phyloP scores from a whole-genome alignment of 352 stramenopile species.

The Albugo laibachii region DNA sequence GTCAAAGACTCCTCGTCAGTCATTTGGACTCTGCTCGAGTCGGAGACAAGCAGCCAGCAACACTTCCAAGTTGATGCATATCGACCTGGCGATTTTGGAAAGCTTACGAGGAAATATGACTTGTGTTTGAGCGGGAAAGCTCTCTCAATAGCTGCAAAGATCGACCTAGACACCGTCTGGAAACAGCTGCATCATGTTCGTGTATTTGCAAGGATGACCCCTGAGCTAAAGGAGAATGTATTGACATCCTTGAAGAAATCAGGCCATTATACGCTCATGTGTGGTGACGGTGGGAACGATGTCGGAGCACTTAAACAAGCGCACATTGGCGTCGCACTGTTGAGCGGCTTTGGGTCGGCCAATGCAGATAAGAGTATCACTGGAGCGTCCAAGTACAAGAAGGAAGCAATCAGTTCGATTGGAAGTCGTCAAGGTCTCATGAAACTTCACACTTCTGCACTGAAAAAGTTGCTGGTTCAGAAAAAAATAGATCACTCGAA shows the following conservation, averaged over 20 bases:
- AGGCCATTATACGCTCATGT: slow-evolving; percentile 92
- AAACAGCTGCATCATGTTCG: slow-evolving; percentile 53
- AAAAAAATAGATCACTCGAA: slow-evolving; percentile 39
- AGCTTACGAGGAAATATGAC: slow-evolving; percentile 62
- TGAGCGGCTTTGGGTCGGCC: slow-evolving; percentile 64
- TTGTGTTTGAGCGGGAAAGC: slow-evolving; percentile 72
- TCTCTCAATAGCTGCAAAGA: slow-evolving; percentile 39
- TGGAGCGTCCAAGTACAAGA: slow-evolving; percentile 54
- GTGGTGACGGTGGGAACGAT: slow-evolving; percentile 97
- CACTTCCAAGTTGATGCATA: slow-evolving; percentile 29
- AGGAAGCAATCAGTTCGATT: slow-evolving; percentile 19
- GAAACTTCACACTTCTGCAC: slow-evolving; percentile 69
- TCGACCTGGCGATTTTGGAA: slow-evolving; percentile 29
- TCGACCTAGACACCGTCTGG: slow-evolving; percentile 63
- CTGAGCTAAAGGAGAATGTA: slow-evolving; percentile 92
- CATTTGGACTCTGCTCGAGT: slow-evolving; percentile 65
- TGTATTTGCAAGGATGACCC: slow-evolving; percentile 94
- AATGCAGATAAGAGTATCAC: slow-evolving; percentile 79
- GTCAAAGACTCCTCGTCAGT: slow-evolving; percentile 12
- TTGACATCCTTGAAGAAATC: slow-evolving; percentile 87
- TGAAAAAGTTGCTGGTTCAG: slow-evolving; percentile 60
- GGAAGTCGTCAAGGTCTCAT: slow-evolving; percentile 45
- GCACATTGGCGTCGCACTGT: slow-evolving; percentile 65
- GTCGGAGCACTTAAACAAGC: slow-evolving; percentile 89
- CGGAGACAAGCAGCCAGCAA: slow-evolving; percentile 16